Percentiles rank a stretch among this genome's conserved stretches.
Conservation (phyloP, 768 basidiomycete species). For the Psilocybe cubensis region DNA sequence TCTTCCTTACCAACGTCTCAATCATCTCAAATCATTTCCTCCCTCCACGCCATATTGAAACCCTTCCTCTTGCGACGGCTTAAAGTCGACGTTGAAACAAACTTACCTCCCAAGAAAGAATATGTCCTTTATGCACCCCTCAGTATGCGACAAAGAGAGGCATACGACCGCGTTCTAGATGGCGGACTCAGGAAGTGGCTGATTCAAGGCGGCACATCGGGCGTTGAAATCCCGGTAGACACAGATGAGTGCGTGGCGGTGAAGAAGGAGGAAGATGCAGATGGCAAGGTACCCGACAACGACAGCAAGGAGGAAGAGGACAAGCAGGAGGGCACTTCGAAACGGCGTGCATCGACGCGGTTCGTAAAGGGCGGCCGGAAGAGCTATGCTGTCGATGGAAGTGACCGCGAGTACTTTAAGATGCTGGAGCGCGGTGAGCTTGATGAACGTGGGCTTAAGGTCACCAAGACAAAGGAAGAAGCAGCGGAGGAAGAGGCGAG, state of each 20-base stretch:
- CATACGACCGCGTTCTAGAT: slow-evolving; percentile 81
- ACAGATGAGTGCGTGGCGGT: slow-evolving; percentile 5
- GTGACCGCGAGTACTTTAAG: slow-evolving; percentile 70
- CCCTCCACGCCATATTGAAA: slow-evolving; percentile 89
- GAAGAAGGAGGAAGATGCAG: slow-evolving; percentile 19
- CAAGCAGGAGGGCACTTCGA: slow-evolving; percentile 25
- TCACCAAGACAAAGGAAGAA: slow-evolving; percentile 32
- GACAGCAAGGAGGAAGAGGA: slow-evolving; percentile 29
- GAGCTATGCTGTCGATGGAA: slow-evolving; percentile 59
- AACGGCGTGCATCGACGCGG: slow-evolving; percentile 31
- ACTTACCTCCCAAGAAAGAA: slow-evolving; percentile 90
- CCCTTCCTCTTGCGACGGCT: slow-evolving; percentile 93
- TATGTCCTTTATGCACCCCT: slow-evolving; percentile 94
- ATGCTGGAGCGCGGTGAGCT: slow-evolving; percentile 55
- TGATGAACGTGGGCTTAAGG: slow-evolving; percentile 37
- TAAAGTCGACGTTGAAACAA: slow-evolving; percentile 83
- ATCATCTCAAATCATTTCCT: slow-evolving; percentile 68
- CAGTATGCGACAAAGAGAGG: slow-evolving; percentile 77
- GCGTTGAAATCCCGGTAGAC: slow-evolving; percentile 19
- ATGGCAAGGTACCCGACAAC: slow-evolving; percentile 23
- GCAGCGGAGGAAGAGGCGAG: slow-evolving; percentile 52
- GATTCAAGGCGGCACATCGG: slow-evolving; percentile 36
- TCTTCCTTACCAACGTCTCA: slow-evolving; percentile 58
- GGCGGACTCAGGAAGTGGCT: slow-evolving; percentile 73
- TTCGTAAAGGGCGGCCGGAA: slow-evolving; percentile 39